Conservation (phyloP, 495 filamentous ascomycete species). For the Letharia columbiana region DNA sequence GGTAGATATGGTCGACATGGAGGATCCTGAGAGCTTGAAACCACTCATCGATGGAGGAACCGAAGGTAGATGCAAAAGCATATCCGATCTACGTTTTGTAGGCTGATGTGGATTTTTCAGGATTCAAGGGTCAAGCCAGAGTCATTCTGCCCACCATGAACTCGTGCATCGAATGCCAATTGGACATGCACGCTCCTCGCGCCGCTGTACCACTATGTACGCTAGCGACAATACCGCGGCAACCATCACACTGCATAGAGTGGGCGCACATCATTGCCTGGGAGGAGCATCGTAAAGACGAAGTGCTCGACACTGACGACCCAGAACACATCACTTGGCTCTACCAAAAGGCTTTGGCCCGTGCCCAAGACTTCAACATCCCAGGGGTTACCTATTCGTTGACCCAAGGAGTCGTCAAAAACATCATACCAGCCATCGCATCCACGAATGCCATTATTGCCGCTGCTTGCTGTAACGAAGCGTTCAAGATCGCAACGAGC, state of each 20-base stretch:
- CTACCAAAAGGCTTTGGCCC: slow-evolving; percentile 71
- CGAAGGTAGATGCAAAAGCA: slow-evolving; percentile 51
- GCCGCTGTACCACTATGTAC: slow-evolving; percentile 95
- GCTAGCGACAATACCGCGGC: slow-evolving; percentile 89
- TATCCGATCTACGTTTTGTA: background rate
- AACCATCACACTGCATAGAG: slow-evolving; percentile 97
- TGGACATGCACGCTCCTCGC: slow-evolving; percentile 94
- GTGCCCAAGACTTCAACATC: slow-evolving; percentile 85
- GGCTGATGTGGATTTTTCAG: slow-evolving; percentile 33
- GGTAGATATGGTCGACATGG: slow-evolving; percentile 75
- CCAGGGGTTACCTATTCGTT: slow-evolving; percentile 89
- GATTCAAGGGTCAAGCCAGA: slow-evolving; percentile 94
- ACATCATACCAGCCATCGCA: slow-evolving; percentile 98
- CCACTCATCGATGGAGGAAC: slow-evolving; percentile 95
- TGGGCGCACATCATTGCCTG: slow-evolving; percentile 93
- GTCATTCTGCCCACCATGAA: slow-evolving; percentile 88
- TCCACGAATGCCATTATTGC: slow-evolving; percentile 97
- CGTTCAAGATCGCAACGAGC: slow-evolving; percentile 81
- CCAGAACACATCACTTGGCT: slow-evolving; percentile 97
- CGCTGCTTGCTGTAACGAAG: slow-evolving; percentile 91
- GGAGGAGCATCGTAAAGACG: slow-evolving; percentile 49
- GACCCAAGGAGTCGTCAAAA: slow-evolving; percentile 97
- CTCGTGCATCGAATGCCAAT: slow-evolving; percentile 95
- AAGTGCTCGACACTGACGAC: slow-evolving; percentile 84
- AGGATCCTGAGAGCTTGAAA: slow-evolving; percentile 73